Evolutionary conservation across 208 protist species (phyloP).

Genomic region (Borovskyia barvae): DNA sequence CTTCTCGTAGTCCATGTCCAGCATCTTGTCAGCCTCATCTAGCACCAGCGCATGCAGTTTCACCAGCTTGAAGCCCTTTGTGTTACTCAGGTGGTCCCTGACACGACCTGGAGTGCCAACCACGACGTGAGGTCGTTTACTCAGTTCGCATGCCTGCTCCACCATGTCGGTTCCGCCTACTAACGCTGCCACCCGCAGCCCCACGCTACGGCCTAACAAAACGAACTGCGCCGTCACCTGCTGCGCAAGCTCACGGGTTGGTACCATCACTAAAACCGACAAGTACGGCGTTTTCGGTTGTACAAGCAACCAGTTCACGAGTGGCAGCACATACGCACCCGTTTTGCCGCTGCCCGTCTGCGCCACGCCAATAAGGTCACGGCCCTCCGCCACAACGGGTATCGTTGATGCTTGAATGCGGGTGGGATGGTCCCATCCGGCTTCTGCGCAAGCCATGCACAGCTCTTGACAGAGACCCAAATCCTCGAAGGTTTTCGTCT

Average conservation of each 20-base stretch:
- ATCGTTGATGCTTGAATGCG: constrained; percentile 96
- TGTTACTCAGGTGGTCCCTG: constrained; percentile 98
- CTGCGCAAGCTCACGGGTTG: constrained; percentile 98
- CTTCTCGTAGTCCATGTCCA: constrained; percentile 99
- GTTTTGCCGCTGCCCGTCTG: constrained; percentile 99
- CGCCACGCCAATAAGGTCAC: constrained; percentile 97
- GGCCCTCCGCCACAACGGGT: constrained; percentile 88
- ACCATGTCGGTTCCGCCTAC: constrained; percentile 96
- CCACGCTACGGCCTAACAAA: constrained; percentile 89
- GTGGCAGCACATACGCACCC: constrained; percentile 97
- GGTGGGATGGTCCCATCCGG: constrained; percentile 93
- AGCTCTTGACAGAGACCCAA: constrained; percentile 93
- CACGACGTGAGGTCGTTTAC: constrained; percentile 96
- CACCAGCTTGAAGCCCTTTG: constrained; percentile 97
- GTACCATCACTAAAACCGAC: constrained; percentile 94
- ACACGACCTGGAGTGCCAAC: constrained; percentile 98
- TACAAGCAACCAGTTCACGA: constrained; percentile 97
- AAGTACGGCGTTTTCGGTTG: constrained; percentile 89
- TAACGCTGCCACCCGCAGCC: constrained; percentile 86
- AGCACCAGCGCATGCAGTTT: constrained; percentile 96
- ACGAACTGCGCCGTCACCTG: constrained; percentile 96
- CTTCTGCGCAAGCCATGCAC: constrained; percentile 81
- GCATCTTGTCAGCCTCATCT: constrained; percentile 98
- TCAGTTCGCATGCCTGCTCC: constrained; percentile 93
- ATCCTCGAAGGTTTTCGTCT: constrained; percentile 75